These are phyloP conservation scores for Pythium aquatile DNA, from an alignment of 352 stramenopile genomes.

Conservation along the genomic window DNA sequence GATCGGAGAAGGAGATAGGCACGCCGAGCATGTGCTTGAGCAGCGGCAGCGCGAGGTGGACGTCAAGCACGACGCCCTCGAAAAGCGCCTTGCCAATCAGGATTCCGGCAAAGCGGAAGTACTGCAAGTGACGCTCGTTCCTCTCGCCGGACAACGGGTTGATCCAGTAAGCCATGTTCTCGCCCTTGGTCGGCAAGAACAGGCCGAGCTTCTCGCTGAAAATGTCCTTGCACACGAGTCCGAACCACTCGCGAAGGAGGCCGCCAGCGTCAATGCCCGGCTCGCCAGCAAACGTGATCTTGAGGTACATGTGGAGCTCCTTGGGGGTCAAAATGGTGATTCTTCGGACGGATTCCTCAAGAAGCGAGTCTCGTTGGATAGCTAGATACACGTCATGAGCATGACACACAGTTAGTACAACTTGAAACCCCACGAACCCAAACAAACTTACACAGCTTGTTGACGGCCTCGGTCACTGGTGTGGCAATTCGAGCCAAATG, in stretches of 20 bases:
- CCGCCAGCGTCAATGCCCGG: slow-evolving; percentile 74
- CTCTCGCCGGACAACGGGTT: slow-evolving; percentile 51
- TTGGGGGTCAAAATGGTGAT: slow-evolving; percentile 41
- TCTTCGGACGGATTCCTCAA: slow-evolving; percentile 47
- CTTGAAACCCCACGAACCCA: neutral
- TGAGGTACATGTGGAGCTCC: slow-evolving; percentile 61
- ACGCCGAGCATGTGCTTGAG: slow-evolving; percentile 83
- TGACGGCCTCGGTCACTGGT: slow-evolving; percentile 56
- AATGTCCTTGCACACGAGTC: slow-evolving; percentile 67
- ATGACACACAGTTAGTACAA: neutral
- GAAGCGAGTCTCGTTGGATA: slow-evolving; percentile 53
- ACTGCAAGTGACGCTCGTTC: slow-evolving; percentile 81
- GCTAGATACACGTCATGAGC: slow-evolving; percentile 23
- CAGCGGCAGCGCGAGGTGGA: slow-evolving; percentile 92
- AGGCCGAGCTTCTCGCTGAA: slow-evolving; percentile 69
- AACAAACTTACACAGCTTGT: slow-evolving; percentile 54
- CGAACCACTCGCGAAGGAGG: slow-evolving; percentile 82
- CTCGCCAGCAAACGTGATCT: slow-evolving; percentile 69
- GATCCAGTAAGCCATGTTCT: slow-evolving; percentile 86
- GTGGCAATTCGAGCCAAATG: slow-evolving; percentile 65
- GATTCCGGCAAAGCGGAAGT: slow-evolving; percentile 94
- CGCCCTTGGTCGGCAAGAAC: slow-evolving; percentile 69
- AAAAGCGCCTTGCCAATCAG: slow-evolving; percentile 98
- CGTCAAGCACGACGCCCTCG: slow-evolving; percentile 96
- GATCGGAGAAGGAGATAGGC: slow-evolving; percentile 83